phyloP scores from a whole-genome alignment of 2,329 filamentous ascomycete genomes.

The Aspergillus ibericus region DNA sequence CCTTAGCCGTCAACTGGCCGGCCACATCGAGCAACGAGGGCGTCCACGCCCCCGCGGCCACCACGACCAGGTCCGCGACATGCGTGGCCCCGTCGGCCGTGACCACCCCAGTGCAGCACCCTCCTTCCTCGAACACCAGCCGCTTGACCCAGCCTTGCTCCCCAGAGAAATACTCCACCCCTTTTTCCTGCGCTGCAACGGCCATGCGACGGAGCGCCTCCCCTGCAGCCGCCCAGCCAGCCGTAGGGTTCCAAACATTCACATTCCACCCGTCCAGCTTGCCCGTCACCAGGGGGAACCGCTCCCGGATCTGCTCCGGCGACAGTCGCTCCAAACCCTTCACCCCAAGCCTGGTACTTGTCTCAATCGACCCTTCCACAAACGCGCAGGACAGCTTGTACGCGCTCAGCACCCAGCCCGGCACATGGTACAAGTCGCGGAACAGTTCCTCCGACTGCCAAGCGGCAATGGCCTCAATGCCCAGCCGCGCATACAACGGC shows the following conservation, averaged over 20 bases:
- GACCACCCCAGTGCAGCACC: background rate
- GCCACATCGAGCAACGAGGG: background rate
- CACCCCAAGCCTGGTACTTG: background rate
- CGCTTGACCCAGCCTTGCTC: background rate
- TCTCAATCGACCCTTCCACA: background rate
- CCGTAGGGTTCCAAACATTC: background rate
- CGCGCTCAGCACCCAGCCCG: constrained; percentile 3
- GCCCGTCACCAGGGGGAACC: background rate
- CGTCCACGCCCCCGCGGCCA: background rate
- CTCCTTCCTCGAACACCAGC: background rate
- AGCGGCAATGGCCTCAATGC: background rate
- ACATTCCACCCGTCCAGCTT: background rate
- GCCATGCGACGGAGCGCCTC: background rate
- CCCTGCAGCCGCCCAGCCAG: background rate
- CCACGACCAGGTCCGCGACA: background rate
- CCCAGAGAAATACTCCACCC: background rate
- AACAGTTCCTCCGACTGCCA: background rate
- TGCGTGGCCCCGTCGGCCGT: background rate
- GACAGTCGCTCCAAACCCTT: background rate
- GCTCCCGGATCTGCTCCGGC: background rate
- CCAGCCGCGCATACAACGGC: background rate
- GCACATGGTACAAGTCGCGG: background rate
- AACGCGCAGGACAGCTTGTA: background rate
- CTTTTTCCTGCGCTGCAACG: background rate
- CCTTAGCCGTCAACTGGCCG: background rate